A percentile compares a stretch with the other conserved stretches of the same genome.
phyloP scores from a whole-genome alignment of 2,329 filamentous ascomycete species.

The Exophiala mesophila region DNA sequence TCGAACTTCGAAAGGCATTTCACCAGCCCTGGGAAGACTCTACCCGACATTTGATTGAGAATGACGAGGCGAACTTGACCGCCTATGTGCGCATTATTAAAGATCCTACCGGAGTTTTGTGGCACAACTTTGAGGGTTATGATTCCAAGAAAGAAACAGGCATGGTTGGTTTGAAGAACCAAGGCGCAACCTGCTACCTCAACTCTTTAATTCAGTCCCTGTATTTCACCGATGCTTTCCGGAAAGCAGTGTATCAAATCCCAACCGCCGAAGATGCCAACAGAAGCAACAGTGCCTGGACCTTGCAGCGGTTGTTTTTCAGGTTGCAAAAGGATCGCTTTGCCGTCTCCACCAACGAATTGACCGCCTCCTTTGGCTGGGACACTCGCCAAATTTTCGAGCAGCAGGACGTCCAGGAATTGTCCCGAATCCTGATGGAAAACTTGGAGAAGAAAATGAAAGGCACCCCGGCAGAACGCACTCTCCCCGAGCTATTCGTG shows the following conservation, averaged over 20 bases:
- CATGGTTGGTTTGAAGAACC: conserved; percentile 93
- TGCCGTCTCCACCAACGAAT: conserved; percentile 84
- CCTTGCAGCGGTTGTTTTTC: conserved; percentile 89
- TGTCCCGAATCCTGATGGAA: conserved; percentile 96
- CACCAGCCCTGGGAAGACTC: conserved; percentile 67
- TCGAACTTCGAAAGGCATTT: conserved; percentile 82
- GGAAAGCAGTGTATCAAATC: conserved; percentile 97
- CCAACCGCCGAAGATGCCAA: conserved; percentile 81
- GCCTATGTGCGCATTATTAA: conserved; percentile 47
- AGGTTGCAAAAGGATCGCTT: conserved; percentile 79
- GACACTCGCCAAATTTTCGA: conserved; percentile 97
- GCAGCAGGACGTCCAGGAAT: conserved; percentile 96
- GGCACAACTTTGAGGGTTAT: conserved; percentile 56
- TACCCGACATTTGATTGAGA: conserved; percentile 51
- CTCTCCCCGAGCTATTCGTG: conserved; percentile 84
- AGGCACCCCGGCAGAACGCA: conserved; percentile 83
- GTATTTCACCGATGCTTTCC: conserved; percentile 87
- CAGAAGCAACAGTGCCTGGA: conserved; percentile 83
- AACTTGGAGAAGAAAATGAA: conserved; percentile 98
- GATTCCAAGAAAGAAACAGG: conserved; percentile 99
- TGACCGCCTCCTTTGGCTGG: conserved; percentile 97
- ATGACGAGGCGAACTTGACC: conserved; percentile 44
- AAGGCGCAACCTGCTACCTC: conserved; percentile 86
- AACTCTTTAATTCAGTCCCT: conserved; percentile 80
- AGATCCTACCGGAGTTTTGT: conserved; percentile 45